Base-by-base conservation (phyloP, 768 basidiomycete species). In the Hirschioporus abietinus region DNA sequence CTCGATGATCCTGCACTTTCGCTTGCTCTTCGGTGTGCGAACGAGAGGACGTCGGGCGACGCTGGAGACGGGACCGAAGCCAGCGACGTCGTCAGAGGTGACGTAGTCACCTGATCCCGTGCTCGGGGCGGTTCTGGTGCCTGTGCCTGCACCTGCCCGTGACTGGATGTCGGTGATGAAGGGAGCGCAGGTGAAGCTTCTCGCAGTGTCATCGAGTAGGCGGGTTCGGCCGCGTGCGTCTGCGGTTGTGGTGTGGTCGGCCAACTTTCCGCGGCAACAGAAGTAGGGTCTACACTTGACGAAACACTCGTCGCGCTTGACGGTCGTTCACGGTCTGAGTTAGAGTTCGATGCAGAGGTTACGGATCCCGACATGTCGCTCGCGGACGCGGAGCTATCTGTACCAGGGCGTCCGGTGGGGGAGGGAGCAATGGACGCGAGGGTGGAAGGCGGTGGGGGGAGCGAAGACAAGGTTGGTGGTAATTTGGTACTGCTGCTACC, bases 391-490 rank as follows among this genome's bases (percentile, higher is more conserved):
- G 42, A 52, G 20, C 42, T 52, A 10, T 52, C 42, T 52, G 42
- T 52, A 52, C 42, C 42, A 15, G 42, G 35, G 26, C 57, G 59
- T 24, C 58, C 6, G 59, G 8, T 58, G 26, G 24, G 65, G 60
- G 20, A 61, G 42, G 52, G 30, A 27, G 60, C n/a, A 8, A 64
- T 26, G 57, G 60, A 34, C 17, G 30, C 2, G 30, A 63, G 25
- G 68, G 26, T 42, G 64, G 67, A 24, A 61, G 60, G 27, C 59
- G 60, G 36, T 58, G 42, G 52, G 58, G 35, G 23, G 15, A 36
- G 67, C 10, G 63, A n/a, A 52, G 65, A 34, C 60, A 57, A 8
- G 5, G 25, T 35, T 26, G 63, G 24, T 17, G 63, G 24, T 15
- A 24, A 15, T 30, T 64, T 15, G 23, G 15, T 17, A 25, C 18